phyloP scores from a whole-genome alignment of 352 stramenopile species.

The Peronospora farinosa region DNA sequence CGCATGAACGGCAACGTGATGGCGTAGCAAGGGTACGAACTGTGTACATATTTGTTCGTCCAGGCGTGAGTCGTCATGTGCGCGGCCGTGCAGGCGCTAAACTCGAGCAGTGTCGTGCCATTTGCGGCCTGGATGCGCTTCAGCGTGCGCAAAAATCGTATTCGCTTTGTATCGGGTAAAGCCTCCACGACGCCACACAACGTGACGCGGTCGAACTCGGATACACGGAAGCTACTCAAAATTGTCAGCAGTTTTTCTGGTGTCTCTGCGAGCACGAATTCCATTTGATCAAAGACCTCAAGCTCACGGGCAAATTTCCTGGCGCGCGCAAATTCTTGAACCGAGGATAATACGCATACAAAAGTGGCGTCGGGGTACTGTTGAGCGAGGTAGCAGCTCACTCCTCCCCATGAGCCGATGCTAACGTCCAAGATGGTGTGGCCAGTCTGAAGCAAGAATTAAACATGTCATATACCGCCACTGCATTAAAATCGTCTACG shows the following conservation, averaged over 20 bases:
- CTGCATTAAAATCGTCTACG: not conserved
- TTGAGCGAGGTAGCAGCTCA: conserved; percentile 69
- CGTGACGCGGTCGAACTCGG: conserved; percentile 65
- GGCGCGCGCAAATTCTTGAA: conserved; percentile 51
- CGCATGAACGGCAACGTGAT: conserved; percentile 51
- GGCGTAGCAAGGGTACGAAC: conserved; percentile 48
- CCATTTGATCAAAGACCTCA: conserved; percentile 52
- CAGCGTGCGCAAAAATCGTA: conserved; percentile 55
- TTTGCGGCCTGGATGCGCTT: conserved; percentile 51
- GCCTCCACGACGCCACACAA: conserved; percentile 53
- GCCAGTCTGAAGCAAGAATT: conserved; percentile 28
- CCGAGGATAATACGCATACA: conserved; percentile 51
- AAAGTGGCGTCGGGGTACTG: conserved; percentile 39
- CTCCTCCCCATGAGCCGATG: conserved; percentile 72
- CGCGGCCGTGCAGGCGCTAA: conserved; percentile 54
- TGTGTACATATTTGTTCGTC: conserved; percentile 83
- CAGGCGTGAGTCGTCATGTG: conserved; percentile 68
- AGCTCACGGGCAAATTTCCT: conserved; percentile 54
- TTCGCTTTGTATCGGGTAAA: conserved; percentile 33
- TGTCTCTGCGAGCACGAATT: conserved; percentile 64
- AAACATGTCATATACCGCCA: conserved; percentile 1
- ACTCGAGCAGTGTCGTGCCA: conserved; percentile 58
- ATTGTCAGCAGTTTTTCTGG: conserved; percentile 55
- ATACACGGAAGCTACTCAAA: conserved; percentile 46
- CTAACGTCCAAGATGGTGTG: conserved; percentile 78